Base-by-base conservation (phyloP, 768 basidiomycete species). In the Lyophyllum decastes region DNA sequence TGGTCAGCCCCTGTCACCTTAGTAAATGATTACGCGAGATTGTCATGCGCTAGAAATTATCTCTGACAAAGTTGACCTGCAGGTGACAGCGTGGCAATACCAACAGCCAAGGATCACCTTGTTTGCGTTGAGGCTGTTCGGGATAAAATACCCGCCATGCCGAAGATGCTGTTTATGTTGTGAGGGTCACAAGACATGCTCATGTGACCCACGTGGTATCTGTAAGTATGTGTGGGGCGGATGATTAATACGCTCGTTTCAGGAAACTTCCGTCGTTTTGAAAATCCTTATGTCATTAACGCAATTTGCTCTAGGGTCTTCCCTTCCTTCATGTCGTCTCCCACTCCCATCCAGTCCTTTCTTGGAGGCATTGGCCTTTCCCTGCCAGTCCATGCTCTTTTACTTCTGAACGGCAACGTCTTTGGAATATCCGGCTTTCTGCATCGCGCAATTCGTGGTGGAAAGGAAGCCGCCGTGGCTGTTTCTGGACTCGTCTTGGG, bases 381-480 rank as follows among this genome's bases (percentile, higher is more conserved):
- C 22, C 49, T 86, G 33, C 75, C 86, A 1, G 78, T 80, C 2
- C 81, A 86, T 61, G 68, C 79, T 16, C 71, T 87, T 4, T 68
- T 84, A 27, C 64, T 83, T 14, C 73, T 85, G 40, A 86, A 84
- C 55, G 83, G 85, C 22, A 75, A 72, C 55, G 77, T 81, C 47
- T 82, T 85, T 59, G 86, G 86, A 1, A 80, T 87, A 52, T 86
- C 85, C 24, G 84, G 85, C 17, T 86, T 86, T 60, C 62, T 87
- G 2, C 82, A 86, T 65, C 74, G 78, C 48, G 76, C 81, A 0
- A 67, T 77, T 7, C 73, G 73, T 25, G 82, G 85, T 17, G 68
- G 70, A 57, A 61, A 63, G 27, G 84, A 84, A 48, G 78, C 76
- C 3, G 50, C 73, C 1, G 68, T 70, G 2, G 78, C 77, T 7